These are phyloP conservation scores for Naganishia randhawae DNA, from an alignment of 768 basidiomycete species.

Conservation along the genomic window DNA sequence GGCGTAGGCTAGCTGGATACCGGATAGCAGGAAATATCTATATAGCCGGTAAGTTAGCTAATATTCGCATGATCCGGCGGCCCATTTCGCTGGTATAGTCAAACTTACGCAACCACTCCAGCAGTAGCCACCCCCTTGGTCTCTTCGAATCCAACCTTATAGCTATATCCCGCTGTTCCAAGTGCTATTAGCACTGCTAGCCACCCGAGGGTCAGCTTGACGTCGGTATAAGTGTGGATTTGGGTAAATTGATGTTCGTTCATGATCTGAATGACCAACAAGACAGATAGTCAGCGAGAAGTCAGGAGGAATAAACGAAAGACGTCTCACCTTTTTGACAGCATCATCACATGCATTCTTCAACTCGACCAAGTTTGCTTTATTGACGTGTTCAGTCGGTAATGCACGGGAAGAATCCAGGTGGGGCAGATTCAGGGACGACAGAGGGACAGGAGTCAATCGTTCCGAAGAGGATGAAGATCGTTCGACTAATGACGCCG, in stretches of 20 bases:
- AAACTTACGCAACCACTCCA: slow-evolving; percentile 70
- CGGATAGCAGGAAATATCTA: slow-evolving; percentile 73
- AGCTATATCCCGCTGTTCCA: slow-evolving; percentile 25
- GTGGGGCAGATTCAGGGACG: neutral
- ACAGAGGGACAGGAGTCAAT: neutral
- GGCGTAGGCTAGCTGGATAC: slow-evolving; percentile 72
- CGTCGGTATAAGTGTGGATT: slow-evolving; percentile 28
- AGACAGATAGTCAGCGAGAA: neutral
- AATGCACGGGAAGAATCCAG: slow-evolving; percentile 30
- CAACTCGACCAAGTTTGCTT: slow-evolving; percentile 56
- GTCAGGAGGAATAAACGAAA: neutral
- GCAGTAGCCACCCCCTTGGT: slow-evolving; percentile 74
- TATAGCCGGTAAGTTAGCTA: no score
- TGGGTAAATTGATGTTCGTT: slow-evolving; percentile 27
- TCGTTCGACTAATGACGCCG: neutral
- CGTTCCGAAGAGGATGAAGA: slow-evolving; percentile 3
- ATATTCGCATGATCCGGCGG: neutral
- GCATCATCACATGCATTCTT: slow-evolving; percentile 73
- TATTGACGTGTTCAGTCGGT: slow-evolving; percentile 57
- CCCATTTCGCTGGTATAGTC: neutral
- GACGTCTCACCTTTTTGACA: slow-evolving; percentile 69
- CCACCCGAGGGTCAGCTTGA: slow-evolving; percentile 28
- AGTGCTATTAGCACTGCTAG: slow-evolving; percentile 23
- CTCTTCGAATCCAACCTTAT: slow-evolving; percentile 69
- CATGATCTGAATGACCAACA: slow-evolving; percentile 21